A percentile compares a stretch with the other conserved stretches of the same genome.
phyloP scores from a whole-genome alignment of 192 early-diverging fungal species.

The Coemansia sp. region DNA sequence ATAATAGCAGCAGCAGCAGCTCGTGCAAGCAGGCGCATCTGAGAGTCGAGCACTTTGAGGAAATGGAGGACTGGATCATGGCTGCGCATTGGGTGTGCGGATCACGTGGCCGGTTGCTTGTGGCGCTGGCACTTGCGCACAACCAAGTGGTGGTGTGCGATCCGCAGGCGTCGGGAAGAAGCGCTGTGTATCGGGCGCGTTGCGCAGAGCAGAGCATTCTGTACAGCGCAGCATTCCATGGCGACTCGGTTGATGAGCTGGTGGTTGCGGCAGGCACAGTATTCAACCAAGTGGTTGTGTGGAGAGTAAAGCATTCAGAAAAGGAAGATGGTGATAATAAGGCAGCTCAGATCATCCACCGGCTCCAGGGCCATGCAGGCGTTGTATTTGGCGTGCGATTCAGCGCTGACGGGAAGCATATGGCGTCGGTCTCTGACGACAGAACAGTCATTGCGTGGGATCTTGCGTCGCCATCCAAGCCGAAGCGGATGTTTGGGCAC shows the following conservation, averaged over 20 bases:
- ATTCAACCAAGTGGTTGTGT: constrained; percentile 77
- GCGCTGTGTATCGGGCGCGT: constrained; percentile 43
- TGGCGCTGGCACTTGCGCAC: constrained; percentile 73
- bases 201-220: constrained; percentile 71
- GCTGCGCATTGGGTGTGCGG: constrained; percentile 68
- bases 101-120: background rate
- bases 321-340: too few species aligned
- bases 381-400: constrained; percentile 77
- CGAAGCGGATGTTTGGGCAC: constrained; percentile 62
- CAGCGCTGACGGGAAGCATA: constrained; percentile 55
- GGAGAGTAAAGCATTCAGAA: constrained; percentile 30
- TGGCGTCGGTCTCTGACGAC: constrained; percentile 81
- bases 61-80: constrained; percentile 74
- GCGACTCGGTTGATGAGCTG: constrained; percentile 52
- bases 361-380: constrained; percentile 52
- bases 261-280: constrained; percentile 76
- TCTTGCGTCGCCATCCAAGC: background rate
- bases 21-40: background rate
- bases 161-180: background rate
- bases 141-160: constrained; percentile 58
- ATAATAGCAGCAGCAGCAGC: constrained; percentile 6
- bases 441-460: constrained; percentile 77
- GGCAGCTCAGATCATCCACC: background rate
- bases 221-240: constrained; percentile 73
- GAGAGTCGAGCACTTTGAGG: background rate